A percentile compares a stretch with the other conserved stretches of the same genome.
Conservation (phyloP, 192 early-diverging fungal species). For the Linnemannia exigua region DNA sequence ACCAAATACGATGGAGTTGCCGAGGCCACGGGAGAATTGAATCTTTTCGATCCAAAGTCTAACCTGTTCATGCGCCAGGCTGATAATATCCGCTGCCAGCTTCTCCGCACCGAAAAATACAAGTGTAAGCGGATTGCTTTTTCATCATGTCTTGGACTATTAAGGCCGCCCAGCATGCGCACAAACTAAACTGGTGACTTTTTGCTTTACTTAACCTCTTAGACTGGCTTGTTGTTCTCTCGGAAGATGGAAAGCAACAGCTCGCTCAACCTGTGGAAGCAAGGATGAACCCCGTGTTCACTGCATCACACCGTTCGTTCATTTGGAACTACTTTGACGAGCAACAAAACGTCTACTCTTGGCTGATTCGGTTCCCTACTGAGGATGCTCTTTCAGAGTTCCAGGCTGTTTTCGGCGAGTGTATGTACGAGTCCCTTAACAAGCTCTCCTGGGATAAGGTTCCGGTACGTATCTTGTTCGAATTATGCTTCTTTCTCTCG, state of each 20-base stretch:
- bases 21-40: slow-evolving; percentile 68
- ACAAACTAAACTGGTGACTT: not conserved
- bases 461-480: slow-evolving; percentile 45
- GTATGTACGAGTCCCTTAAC: slow-evolving; percentile 84
- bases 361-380: slow-evolving; percentile 76
- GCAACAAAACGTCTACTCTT: slow-evolving; percentile 73
- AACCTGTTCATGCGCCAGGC: slow-evolving; percentile 70
- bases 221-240: slow-evolving; percentile 69
- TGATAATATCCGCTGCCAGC: slow-evolving; percentile 32
- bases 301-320: slow-evolving; percentile 74
- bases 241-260: slow-evolving; percentile 58
- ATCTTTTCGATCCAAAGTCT: slow-evolving; percentile 72
- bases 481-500: not conserved
- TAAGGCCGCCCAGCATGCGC: not conserved
- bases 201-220: slow-evolving; percentile 12
- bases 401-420: slow-evolving; percentile 75
- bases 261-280: slow-evolving; percentile 74
- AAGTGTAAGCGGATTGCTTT: slow-evolving; percentile 11
- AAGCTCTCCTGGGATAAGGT: slow-evolving; percentile 74
- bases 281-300: slow-evolving; percentile 87
- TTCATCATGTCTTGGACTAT: not conserved
- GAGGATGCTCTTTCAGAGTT: slow-evolving; percentile 67
- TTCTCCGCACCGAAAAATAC: slow-evolving; percentile 33
- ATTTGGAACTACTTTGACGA: slow-evolving; percentile 86
- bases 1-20: slow-evolving; percentile 64